Base-by-base conservation (phyloP, 192 early-diverging fungal genomes). In the Pilaira anomala region DNA sequence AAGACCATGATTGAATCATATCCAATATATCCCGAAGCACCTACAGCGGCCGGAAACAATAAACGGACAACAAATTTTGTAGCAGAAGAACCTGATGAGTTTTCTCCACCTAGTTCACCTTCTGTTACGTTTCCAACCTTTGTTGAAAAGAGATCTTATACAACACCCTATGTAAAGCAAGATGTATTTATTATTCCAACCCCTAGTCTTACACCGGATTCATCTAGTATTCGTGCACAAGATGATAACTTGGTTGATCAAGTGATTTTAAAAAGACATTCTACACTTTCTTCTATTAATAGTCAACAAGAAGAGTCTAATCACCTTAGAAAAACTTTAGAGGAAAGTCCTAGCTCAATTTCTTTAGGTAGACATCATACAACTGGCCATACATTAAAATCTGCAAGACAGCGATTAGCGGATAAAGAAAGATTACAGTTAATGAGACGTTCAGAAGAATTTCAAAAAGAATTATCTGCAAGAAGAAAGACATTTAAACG, bases 401-500 rank as follows among this genome's bases (percentile, higher is more conserved):
- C 53, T 24, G 21, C 33, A 12, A 50, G 40, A 24, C 54, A 55
- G 8, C 56, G 56, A 2, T 16, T 42, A 19, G 39, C 33, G 18
- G 56, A 58, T 16, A 69, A 61, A 30, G 49, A 55, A n/a, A 40
- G 59, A 9, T 28, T 42, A 16, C 45, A 57, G 11, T 12, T 59
- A 14, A 40, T 63, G 29, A 14, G 46, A 3, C 41, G 62, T n/a
- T 62, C 67, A 19, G 67, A 69, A 24, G 67, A 63, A 46, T 63
- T 69, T 36, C 49, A 69, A 56, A 63, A 57, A 18, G 67, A 69
- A 41, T 53, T 69, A 19, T 48, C 67, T 45, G 51, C 60, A 7
- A 59, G 67, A 8, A 59, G 58, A 2, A 69, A 69, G 21, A 60
- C 67, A 25, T 69, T 69, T 40, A 39, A 49, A 14, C 22, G 60